Evolutionary conservation across 1,139 yeast species (phyloP).

Genomic region (Saccharomyces hybrid): DNA sequence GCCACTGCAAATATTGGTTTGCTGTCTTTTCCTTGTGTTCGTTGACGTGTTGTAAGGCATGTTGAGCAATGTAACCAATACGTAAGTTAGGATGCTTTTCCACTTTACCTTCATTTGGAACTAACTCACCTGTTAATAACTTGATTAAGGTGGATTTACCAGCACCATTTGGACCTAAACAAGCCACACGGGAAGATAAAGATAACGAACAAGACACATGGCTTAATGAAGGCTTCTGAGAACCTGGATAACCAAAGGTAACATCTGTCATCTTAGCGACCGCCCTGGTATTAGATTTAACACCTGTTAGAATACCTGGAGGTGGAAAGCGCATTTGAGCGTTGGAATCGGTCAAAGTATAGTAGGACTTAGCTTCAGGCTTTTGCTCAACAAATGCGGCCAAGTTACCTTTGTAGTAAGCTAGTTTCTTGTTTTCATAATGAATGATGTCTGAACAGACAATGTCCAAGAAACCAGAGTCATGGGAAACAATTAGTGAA

Average conservation of each 20-base stretch:
- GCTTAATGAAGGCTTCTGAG: constrained; percentile 68
- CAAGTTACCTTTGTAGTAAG: constrained; percentile 91
- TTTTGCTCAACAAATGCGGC: constrained; percentile 88
- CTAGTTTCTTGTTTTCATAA: constrained; percentile 90
- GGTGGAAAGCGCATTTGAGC: constrained; percentile 98
- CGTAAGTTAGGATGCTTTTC: constrained; percentile 98
- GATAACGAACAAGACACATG: constrained; percentile 84
- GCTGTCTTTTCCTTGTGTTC: constrained; percentile 98
- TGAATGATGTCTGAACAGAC: constrained; percentile 97
- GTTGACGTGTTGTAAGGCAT: constrained; percentile 94
- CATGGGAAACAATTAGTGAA: constrained; percentile 93
- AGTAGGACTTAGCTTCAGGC: constrained; percentile 95
- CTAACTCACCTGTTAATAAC: constrained; percentile 81
- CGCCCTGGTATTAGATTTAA: constrained; percentile 87
- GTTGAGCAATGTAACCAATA: constrained; percentile 98
- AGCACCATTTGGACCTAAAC: constrained; percentile 97
- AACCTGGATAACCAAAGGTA: constrained; percentile 85
- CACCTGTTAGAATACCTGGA: constrained; percentile 96
- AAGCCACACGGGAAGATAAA: constrained; percentile 90
- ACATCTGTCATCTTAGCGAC: constrained; percentile 87
- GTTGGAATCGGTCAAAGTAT: constrained; percentile 87
- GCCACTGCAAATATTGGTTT: constrained; percentile 95
- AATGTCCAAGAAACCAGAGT: constrained; percentile 89
- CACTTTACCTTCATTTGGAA: constrained; percentile 80
- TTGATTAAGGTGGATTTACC: constrained; percentile 96